phyloP scores from a whole-genome alignment of 2,329 filamentous ascomycete species.

The Nigrospora sphaerica region DNA sequence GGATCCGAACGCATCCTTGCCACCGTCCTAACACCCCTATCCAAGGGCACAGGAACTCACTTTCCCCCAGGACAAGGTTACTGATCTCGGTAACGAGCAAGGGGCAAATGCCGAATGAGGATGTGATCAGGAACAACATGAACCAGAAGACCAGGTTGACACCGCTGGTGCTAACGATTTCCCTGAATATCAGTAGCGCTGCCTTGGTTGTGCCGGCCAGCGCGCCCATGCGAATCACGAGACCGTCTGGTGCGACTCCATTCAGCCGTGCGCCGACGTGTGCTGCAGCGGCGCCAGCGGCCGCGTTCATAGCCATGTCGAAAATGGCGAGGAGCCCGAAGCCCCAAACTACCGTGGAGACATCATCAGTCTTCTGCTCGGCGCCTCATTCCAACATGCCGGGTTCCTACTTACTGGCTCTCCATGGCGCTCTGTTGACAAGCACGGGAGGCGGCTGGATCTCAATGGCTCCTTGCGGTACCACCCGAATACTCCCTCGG shows the following conservation, averaged over 20 bases:
- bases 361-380: too few species aligned
- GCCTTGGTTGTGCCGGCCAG: slow-evolving; percentile 1
- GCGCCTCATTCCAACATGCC: too few species aligned
- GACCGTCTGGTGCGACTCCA: background rate
- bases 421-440: slow-evolving; percentile 2
- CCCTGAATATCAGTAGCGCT: background rate
- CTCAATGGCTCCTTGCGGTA: slow-evolving; percentile 1
- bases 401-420: background rate
- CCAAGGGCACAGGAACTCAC: background rate
- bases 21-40: too few species aligned
- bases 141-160: slow-evolving; percentile 1
- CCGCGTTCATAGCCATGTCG: slow-evolving; percentile 1
- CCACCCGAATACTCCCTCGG: background rate
- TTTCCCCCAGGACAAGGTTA: slow-evolving; percentile 1
- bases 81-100: slow-evolving; percentile 1
- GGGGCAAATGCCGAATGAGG: slow-evolving; percentile 2
- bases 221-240: slow-evolving; percentile 1
- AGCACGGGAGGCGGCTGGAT: background rate
- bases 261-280: background rate
- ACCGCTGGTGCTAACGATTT: background rate
- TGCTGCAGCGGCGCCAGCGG: background rate
- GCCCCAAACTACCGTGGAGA: background rate
- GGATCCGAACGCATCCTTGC: too few species aligned
- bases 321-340: background rate
- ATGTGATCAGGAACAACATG: slow-evolving; percentile 1